Evolutionary conservation across 2,329 filamentous ascomycete genomes (phyloP).

Genomic region (Sporothrix protearum): DNA sequence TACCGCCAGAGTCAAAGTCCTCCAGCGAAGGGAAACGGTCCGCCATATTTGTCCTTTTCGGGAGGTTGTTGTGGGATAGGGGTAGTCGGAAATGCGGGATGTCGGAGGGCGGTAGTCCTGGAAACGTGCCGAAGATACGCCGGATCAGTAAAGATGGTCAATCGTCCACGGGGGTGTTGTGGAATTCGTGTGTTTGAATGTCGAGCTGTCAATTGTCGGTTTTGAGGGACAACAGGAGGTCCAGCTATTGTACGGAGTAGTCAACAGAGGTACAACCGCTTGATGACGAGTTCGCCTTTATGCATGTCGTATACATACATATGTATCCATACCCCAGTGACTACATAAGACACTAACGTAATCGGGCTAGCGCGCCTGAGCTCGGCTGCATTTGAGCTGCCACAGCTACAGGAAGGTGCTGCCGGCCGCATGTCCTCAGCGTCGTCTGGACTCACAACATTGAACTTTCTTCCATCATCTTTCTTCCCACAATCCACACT

Average conservation of each 20-base stretch:
- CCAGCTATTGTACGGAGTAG: neutral
- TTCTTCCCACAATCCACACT: neutral
- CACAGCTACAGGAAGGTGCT: neutral
- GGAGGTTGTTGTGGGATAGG: slow-evolving; percentile 7
- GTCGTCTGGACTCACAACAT: slow-evolving; percentile 4
- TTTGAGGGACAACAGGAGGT: slow-evolving; percentile 17
- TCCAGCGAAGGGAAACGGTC: slow-evolving; percentile 76
- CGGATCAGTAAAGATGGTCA: neutral
- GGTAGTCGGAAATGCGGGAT: neutral
- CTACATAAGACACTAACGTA: too few species aligned
- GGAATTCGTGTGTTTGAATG: neutral
- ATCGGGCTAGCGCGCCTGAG: neutral
- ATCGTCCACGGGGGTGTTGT: neutral
- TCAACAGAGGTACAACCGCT: neutral
- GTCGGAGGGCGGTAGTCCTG: neutral
- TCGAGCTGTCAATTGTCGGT: neutral
- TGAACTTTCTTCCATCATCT: neutral
- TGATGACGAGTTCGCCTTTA: slow-evolving; percentile 18
- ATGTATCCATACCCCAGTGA: too few species aligned
- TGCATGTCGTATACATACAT: neutral
- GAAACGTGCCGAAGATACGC: neutral
- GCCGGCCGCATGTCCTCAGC: slow-evolving; percentile 11
- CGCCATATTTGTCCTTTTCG: slow-evolving; percentile 54
- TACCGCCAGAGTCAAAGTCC: slow-evolving; percentile 68
- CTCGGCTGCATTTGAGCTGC: neutral